Base-by-base conservation (phyloP, 345 rosid species). In the Trapa bicornis region DNA sequence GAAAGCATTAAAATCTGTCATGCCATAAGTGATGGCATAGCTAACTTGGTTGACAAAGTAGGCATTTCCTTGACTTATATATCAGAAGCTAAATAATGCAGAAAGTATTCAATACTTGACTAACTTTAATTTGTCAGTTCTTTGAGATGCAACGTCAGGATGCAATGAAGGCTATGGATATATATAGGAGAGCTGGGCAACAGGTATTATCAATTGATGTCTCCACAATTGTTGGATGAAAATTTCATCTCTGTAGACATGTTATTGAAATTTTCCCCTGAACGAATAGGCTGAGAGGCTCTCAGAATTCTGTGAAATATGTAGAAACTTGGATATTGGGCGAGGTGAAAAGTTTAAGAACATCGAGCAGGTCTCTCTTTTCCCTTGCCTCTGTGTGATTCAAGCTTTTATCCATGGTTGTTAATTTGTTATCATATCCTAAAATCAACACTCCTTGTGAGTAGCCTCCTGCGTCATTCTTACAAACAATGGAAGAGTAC, bases 401-500 rank as follows among this genome's bases (percentile, higher is more conserved):
- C 43, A 45, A 1, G 29, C 33, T 16, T 61, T 8, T 69, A 12
- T 60, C 50, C 17, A 36, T 39, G 8, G 16, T 35, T 43, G 47
- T n/a, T 60, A 41, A 41, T 41, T 69, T 43, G 38, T 47, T 7
- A 58, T 35, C 39, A 12, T 36, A 32, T 16, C 16, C 58, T 47
- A 38, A 70, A 65, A 17, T 41, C 53, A n/a, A 13, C 22, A 5
- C 10, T 52, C 71, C 68, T 58, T 71, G 53, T 80, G 80, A 74
- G n/a, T 43, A 91, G 97, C 96, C 97, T 68, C 96, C 95, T 43
- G 78, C 85, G 56, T 94, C 99, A 53, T 91, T 94, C 78, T 83
- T 91, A 60, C 99, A 87, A 94, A 86, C 96, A 63, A 94, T 94
- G 99, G 99, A 94, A 84, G 99, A 94, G 65, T 94, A 91, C 76